Evolutionary conservation across 1,284 basidiomycete species (phyloP).

Genomic region (Naganishia sp.): DNA sequence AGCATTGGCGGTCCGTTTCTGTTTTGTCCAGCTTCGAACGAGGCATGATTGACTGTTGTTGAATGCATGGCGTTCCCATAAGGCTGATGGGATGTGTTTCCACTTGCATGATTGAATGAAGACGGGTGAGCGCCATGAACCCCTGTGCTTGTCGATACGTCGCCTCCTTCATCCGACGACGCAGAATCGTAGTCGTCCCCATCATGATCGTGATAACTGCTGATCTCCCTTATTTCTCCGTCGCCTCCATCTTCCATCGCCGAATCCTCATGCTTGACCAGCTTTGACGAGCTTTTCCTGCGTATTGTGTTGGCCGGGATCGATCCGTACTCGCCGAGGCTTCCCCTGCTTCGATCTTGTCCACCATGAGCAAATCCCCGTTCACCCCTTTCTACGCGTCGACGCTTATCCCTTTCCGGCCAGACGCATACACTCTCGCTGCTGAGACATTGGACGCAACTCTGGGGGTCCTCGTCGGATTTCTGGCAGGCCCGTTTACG

Average conservation of each 20-base stretch:
- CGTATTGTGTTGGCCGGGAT: not conserved
- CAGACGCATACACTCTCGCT: conserved; percentile 27
- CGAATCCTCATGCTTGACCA: conserved; percentile 23
- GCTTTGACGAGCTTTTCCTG: conserved; percentile 17
- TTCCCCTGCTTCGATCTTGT: not conserved
- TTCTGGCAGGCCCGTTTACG: conserved; percentile 26
- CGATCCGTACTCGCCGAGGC: not conserved
- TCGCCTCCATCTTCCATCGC: not conserved
- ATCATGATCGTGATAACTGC: conserved; percentile 12
- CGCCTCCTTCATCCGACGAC: conserved; percentile 17
- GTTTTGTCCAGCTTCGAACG: not conserved
- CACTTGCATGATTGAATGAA: not conserved
- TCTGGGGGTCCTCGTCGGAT: conserved; percentile 12
- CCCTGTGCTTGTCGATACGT: not conserved
- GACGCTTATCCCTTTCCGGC: conserved; percentile 28
- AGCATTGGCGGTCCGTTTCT: not conserved
- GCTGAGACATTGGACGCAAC: conserved; percentile 21
- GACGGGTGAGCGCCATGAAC: not conserved
- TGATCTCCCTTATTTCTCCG: conserved; percentile 6
- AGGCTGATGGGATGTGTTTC: not conserved
- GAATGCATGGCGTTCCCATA: not conserved
- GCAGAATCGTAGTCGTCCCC: conserved; percentile 21
- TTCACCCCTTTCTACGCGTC: conserved; percentile 22
- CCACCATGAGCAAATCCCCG: not conserved
- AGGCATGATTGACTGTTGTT: not conserved